Evolutionary conservation across 2,329 filamentous ascomycete genomes (phyloP).

Genomic region (Colletotrichum euphorbiae): DNA sequence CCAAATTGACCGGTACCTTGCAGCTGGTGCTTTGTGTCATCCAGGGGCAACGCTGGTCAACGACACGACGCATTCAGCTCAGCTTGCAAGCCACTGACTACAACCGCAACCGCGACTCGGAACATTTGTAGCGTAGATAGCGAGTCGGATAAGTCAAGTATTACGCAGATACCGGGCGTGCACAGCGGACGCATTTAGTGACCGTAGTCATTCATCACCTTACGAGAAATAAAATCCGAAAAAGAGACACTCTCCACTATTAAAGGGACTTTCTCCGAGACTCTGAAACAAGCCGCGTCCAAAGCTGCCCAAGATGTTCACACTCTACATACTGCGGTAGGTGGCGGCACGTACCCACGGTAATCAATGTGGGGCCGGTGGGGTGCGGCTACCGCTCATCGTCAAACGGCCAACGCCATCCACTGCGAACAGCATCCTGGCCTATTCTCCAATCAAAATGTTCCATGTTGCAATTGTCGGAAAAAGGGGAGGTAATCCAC

Average conservation of each 20-base stretch:
- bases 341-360: not conserved
- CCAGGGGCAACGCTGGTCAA: conserved; percentile 17
- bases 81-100: not conserved
- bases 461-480: too few species aligned
- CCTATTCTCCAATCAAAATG: too few species aligned
- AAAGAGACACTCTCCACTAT: too few species aligned
- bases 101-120: not conserved
- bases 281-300: conserved; percentile 37
- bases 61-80: not conserved
- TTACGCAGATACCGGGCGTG: too few species aligned
- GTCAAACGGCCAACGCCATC: conserved; percentile 18
- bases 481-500: too few species aligned
- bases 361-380: not conserved
- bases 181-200: too few species aligned
- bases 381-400: not conserved
- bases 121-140: not conserved
- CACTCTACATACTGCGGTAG: too few species aligned
- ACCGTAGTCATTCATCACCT: too few species aligned
- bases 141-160: too few species aligned
- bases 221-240: too few species aligned
- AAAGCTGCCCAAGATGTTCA: not conserved
- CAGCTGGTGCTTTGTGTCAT: not conserved
- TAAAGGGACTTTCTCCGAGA: not conserved
- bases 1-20: conserved; percentile 5
- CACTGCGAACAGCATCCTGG: not conserved